Evolutionary conservation across 495 filamentous ascomycete genomes (phyloP).

Genomic region (Bryoglossum gracile): DNA sequence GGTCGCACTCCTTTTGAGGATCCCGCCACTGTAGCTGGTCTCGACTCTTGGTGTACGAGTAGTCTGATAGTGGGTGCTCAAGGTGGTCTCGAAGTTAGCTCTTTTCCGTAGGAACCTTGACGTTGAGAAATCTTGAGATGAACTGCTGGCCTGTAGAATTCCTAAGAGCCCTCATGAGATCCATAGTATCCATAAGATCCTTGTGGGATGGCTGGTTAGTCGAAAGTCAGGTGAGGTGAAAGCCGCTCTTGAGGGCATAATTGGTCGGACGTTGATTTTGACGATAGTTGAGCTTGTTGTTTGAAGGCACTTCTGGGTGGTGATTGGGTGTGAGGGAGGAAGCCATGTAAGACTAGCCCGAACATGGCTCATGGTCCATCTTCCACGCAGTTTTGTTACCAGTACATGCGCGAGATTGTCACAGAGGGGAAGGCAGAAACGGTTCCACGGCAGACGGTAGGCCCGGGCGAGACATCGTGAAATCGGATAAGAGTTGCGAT

Average conservation of each 20-base stretch:
- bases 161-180: constrained; percentile 3
- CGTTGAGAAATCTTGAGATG: constrained; percentile 8
- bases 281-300: constrained; percentile 9
- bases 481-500: not conserved
- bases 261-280: constrained; percentile 21
- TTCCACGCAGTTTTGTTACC: no score
- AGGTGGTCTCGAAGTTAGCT: constrained; percentile 4
- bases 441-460: no score
- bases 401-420: constrained; percentile 2
- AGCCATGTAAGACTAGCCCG: constrained; percentile 7
- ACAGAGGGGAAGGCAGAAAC: not conserved
- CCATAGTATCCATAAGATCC: constrained; percentile 4
- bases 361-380: not conserved
- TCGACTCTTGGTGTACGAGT: no score
- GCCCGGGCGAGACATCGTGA: not conserved
- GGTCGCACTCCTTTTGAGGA: no score
- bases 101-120: constrained; percentile 8
- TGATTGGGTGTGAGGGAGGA: constrained; percentile 11
- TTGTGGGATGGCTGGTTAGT: constrained; percentile 17
- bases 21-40: no score
- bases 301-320: constrained; percentile 13
- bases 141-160: constrained; percentile 22
- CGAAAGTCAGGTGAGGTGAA: constrained; percentile 23
- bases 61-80: no score
- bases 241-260: constrained; percentile 9